Percentiles rank a stretch among this genome's conserved stretches.
Evolutionary conservation across 2,329 filamentous ascomycete genomes (phyloP).

Genomic region (Thielaviopsis cerberus): DNA sequence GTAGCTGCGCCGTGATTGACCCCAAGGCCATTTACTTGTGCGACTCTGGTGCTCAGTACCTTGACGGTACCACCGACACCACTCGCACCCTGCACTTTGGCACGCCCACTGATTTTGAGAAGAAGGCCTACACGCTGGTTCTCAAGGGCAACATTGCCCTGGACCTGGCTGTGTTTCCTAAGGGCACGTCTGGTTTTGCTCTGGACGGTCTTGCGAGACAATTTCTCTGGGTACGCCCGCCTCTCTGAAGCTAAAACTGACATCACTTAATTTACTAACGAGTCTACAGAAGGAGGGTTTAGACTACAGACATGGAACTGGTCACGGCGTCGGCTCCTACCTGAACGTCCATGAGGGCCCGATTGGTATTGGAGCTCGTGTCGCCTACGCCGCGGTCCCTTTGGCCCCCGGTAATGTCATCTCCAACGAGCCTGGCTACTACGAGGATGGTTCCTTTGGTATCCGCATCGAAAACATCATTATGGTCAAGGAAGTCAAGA

Average conservation of each 20-base stretch:
- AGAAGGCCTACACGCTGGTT: slow-evolving; percentile 79
- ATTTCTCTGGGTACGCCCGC: slow-evolving; percentile 65
- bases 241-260: background rate
- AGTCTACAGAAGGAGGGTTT: slow-evolving; percentile 46
- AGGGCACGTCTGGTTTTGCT: slow-evolving; percentile 84
- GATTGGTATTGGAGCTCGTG: slow-evolving; percentile 82
- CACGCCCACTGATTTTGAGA: slow-evolving; percentile 63
- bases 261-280: background rate
- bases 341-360: slow-evolving; percentile 95
- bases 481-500: slow-evolving; percentile 75
- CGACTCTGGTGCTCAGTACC: slow-evolving; percentile 91
- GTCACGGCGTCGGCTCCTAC: slow-evolving; percentile 86
- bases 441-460: slow-evolving; percentile 86
- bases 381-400: slow-evolving; percentile 80
- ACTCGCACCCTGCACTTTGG: slow-evolving; percentile 89
- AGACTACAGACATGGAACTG: slow-evolving; percentile 90
- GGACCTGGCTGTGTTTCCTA: slow-evolving; percentile 75
- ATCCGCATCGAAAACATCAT: slow-evolving; percentile 94
- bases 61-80: slow-evolving; percentile 89
- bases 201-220: slow-evolving; percentile 78
- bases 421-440: slow-evolving; percentile 91
- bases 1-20: slow-evolving; percentile 66
- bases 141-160: slow-evolving; percentile 86
- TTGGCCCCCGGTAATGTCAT: slow-evolving; percentile 85
- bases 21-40: slow-evolving; percentile 78